These are phyloP conservation scores for Schrenkiella parvula DNA, from an alignment of 345 rosid species.

Conservation along the genomic window DNA sequence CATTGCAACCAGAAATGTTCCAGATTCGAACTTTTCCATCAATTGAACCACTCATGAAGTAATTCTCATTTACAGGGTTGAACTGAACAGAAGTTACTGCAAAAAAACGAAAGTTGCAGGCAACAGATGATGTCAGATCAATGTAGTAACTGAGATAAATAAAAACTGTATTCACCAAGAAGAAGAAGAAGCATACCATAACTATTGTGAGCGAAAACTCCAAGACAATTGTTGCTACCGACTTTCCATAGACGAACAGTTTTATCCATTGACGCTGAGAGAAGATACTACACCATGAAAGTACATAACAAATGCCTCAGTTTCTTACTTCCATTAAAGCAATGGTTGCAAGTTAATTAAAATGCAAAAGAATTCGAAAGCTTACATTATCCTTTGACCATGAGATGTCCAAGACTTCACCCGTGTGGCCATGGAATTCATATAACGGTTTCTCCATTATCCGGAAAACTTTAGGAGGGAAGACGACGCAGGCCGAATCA, in stretches of 20 bases:
- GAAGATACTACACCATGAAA: slow-evolving; percentile 54
- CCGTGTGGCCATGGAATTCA: slow-evolving; percentile 64
- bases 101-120: slow-evolving; percentile 12
- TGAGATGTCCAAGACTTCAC: slow-evolving; percentile 68
- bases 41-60: slow-evolving; percentile 79
- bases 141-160: neutral
- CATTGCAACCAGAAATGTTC: slow-evolving; percentile 59
- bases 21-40: slow-evolving; percentile 87
- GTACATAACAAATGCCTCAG: slow-evolving; percentile 8
- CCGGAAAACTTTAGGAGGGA: slow-evolving; percentile 75
- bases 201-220: slow-evolving; percentile 65
- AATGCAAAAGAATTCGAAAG: slow-evolving; percentile 5
- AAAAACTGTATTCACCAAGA: neutral
- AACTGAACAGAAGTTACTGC: slow-evolving; percentile 84
- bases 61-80: slow-evolving; percentile 67
- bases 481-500: slow-evolving; percentile 66
- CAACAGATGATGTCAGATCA: slow-evolving; percentile 12
- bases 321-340: neutral
- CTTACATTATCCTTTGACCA: slow-evolving; percentile 80
- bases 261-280: slow-evolving; percentile 76
- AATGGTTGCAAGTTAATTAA: neutral
- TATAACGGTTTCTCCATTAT: slow-evolving; percentile 65
- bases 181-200: slow-evolving; percentile 48
- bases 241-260: slow-evolving; percentile 77
- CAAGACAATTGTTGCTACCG: slow-evolving; percentile 53